These are phyloP conservation scores for Tetragonia tetragonoides DNA, from an alignment of 148 eudicot species.

Conservation along the genomic window DNA sequence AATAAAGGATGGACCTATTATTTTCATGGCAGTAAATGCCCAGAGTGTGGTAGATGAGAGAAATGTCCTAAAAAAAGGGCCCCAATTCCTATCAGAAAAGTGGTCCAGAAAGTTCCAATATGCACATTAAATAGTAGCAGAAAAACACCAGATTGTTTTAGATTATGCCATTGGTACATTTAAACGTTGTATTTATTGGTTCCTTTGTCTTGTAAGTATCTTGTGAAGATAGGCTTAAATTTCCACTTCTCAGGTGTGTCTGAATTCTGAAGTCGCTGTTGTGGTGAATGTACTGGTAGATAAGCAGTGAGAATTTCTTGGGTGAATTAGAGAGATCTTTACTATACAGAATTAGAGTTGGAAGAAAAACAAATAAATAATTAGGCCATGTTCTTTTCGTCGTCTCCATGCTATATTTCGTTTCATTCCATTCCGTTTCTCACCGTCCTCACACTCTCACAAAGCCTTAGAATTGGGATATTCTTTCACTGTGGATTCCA, in stretches of 20 bases:
- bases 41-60: conserved; percentile 3
- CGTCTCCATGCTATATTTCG: too few relatives aligned
- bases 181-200: background rate
- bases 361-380: too few relatives aligned
- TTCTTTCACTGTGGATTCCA: too few relatives aligned
- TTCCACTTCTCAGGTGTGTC: conserved; percentile 12
- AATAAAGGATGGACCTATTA: background rate
- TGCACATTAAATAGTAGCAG: conserved; percentile 10
- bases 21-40: conserved; percentile 13
- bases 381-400: too few relatives aligned
- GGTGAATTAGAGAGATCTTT: too few relatives aligned
- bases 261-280: background rate
- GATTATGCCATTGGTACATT: conserved; percentile 18
- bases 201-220: background rate
- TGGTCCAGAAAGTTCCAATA: conserved; percentile 23
- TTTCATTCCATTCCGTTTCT: too few relatives aligned
- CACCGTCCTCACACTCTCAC: too few relatives aligned
- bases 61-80: background rate
- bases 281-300: background rate
- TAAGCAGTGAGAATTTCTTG: background rate
- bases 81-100: background rate
- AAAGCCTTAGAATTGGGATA: too few relatives aligned
- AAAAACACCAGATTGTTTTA: conserved; percentile 2
- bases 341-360: too few relatives aligned
- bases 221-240: background rate